phyloP scores from a whole-genome alignment of 75 land plant species.

The Cupressus sempervirens region DNA sequence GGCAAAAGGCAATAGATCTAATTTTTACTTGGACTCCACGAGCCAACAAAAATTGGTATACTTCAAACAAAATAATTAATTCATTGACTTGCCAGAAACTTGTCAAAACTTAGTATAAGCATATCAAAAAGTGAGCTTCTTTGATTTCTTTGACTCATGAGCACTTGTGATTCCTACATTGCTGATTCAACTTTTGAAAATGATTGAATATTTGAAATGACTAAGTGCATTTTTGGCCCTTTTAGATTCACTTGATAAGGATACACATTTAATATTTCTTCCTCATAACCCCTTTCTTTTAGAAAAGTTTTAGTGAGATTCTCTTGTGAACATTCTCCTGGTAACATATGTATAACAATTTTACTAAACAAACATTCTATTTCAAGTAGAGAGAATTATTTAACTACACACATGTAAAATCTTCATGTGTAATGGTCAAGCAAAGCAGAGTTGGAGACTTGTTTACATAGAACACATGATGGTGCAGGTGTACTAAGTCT shows the following conservation, averaged over 20 bases:
- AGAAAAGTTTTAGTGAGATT: background rate
- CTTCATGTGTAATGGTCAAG: background rate
- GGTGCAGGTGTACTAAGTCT: background rate
- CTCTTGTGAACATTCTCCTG: background rate
- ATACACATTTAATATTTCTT: background rate
- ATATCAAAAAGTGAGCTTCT: no score
- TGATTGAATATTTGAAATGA: background rate
- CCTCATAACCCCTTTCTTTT: background rate
- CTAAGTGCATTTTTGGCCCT: background rate
- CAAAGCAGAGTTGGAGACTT: background rate
- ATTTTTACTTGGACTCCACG: no score
- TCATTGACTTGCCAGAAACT: no score
- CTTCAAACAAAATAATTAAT: no score
- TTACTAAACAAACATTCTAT: background rate
- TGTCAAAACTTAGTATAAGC: no score
- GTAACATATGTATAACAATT: background rate
- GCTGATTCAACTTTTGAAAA: no score
- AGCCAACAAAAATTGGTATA: no score
- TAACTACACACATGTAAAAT: background rate
- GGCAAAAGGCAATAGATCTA: no score
- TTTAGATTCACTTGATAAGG: background rate
- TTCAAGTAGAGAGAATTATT: background rate
- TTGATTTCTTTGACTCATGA: no score
- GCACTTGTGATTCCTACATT: no score
- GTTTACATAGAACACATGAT: background rate